Evolutionary conservation across 1,284 basidiomycete genomes (phyloP), one percentile per base, ranked within the genome.

Genomic region (Thecaphora thlaspeos): DNA sequence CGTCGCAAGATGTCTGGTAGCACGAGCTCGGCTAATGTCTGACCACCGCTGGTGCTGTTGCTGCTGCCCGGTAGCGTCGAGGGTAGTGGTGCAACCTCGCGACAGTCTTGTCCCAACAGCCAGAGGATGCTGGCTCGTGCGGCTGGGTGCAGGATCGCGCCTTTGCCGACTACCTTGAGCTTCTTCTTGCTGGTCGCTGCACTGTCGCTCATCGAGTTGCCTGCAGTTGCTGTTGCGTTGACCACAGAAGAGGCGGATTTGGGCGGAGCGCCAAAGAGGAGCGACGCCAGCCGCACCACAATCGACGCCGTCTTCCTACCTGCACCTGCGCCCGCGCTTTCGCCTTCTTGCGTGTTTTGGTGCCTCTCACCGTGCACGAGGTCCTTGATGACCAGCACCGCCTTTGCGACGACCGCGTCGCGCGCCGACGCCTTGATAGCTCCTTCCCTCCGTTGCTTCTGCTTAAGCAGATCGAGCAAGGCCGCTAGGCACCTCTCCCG

Each of bases 51-150:
- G 17, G 17, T 22, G 43, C 30, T 48, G 43, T n/a, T 44, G 8
- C 7, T 21, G 19, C 21, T 21, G 18, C 24, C 42, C 43, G 1
- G 47, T 17, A 22, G 23, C 19, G 12, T 44, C 19, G 28, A 39
- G 23, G 46, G 49, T 23, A 51, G 42, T 1, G 51, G 39, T 41
- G 59, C 45, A 21, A 32, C 19, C 30, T 55, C 52, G 38, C 55
- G 54, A 14, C 64, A 65, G 39, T 76, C 61, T 38, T 76, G 72
- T 7, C 75, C 75, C 17, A 77, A 46, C 23, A 76, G 51, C 74
- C 74, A 77, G 39, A 70, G 64, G 28, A 75, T 63, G 44, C 44
- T 57, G 3, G 67, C 68, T 41, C 71, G n/a, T 15, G 67, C 70
- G 21, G 50, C 51, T 0, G 58, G 55, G 37, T 67, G 53, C 1